Percentiles rank a stretch among this genome's conserved stretches.
phyloP scores from a whole-genome alignment of 169 alveolate genomes.

The Pseudocohnilembus persalinus region DNA sequence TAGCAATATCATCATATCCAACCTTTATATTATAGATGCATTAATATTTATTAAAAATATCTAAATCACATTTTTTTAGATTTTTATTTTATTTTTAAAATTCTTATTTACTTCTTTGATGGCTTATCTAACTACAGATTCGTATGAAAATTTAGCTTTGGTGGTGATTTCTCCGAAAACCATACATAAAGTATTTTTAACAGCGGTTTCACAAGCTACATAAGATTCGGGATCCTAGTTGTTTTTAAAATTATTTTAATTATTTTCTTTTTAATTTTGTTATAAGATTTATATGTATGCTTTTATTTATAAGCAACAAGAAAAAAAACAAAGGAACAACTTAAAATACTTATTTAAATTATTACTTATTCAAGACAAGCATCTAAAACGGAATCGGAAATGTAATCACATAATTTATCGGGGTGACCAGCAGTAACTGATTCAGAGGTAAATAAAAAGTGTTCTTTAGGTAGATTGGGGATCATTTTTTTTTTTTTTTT shows the following conservation, averaged over 20 bases:
- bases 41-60: neutral
- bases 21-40: constrained; percentile 17
- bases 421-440: constrained; percentile 99
- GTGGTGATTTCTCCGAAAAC: constrained; percentile 98
- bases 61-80: constrained; percentile 72
- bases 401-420: constrained; percentile 98
- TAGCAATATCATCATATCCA: constrained; percentile 79
- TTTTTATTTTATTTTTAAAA: constrained; percentile 83
- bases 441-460: constrained; percentile 97
- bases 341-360: too few species aligned
- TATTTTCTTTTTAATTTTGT: too few species aligned
- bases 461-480: constrained; percentile 53
- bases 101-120: constrained; percentile 72
- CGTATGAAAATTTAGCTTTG: constrained; percentile 90
- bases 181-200: constrained; percentile 94
- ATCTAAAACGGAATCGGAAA: constrained; percentile 99
- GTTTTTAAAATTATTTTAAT: too few species aligned
- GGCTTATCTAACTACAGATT: constrained; percentile 94
- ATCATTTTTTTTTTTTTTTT: constrained; percentile 25
- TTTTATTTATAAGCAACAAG: too few species aligned
- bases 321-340: too few species aligned
- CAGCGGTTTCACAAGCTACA: constrained; percentile 97
- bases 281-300: too few species aligned
- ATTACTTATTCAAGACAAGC: constrained; percentile 93
- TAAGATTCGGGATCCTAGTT: constrained; percentile 86